Percentiles rank a stretch among this genome's conserved stretches.
phyloP scores from a whole-genome alignment of 139 green algal species.

The Picochlorum sp. region DNA sequence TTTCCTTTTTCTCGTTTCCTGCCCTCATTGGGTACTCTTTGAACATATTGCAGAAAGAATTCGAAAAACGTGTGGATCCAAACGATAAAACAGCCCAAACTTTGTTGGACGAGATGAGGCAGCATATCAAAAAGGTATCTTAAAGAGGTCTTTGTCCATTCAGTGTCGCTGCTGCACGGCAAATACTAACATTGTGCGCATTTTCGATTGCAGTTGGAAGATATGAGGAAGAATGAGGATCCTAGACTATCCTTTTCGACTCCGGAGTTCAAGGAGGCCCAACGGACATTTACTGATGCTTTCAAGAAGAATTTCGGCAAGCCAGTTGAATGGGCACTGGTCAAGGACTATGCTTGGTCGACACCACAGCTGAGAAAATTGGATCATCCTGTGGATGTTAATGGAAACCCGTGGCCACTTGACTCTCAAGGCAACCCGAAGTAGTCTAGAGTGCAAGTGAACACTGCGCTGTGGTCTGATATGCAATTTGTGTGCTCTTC shows the following conservation, averaged over 20 bases:
- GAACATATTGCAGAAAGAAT: slow-evolving; percentile 10
- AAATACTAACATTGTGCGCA: neutral
- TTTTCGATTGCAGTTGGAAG: slow-evolving; percentile 59
- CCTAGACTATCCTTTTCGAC: slow-evolving; percentile 86
- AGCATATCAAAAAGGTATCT: slow-evolving; percentile 75
- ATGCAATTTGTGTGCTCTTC: too few species aligned
- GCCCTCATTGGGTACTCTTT: neutral
- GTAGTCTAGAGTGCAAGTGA: slow-evolving; percentile 27
- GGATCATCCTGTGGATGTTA: slow-evolving; percentile 55
- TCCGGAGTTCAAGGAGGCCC: slow-evolving; percentile 89
- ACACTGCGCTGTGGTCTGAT: too few species aligned
- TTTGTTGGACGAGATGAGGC: slow-evolving; percentile 77
- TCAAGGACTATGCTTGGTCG: slow-evolving; percentile 77
- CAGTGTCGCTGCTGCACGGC: neutral
- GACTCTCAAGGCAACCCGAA: slow-evolving; percentile 41
- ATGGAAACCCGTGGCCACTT: slow-evolving; percentile 71
- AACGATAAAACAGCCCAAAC: slow-evolving; percentile 59
- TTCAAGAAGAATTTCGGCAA: slow-evolving; percentile 93
- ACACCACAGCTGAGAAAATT: slow-evolving; percentile 66
- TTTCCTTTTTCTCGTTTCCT: too few species aligned
- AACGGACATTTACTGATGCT: slow-evolving; percentile 77
- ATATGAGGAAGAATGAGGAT: slow-evolving; percentile 76
- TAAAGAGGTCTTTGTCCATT: neutral
- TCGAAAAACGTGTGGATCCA: slow-evolving; percentile 44
- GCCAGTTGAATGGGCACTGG: slow-evolving; percentile 81